Conservation (phyloP, 2,329 filamentous ascomycete genomes). For the Penicillium sp. region DNA sequence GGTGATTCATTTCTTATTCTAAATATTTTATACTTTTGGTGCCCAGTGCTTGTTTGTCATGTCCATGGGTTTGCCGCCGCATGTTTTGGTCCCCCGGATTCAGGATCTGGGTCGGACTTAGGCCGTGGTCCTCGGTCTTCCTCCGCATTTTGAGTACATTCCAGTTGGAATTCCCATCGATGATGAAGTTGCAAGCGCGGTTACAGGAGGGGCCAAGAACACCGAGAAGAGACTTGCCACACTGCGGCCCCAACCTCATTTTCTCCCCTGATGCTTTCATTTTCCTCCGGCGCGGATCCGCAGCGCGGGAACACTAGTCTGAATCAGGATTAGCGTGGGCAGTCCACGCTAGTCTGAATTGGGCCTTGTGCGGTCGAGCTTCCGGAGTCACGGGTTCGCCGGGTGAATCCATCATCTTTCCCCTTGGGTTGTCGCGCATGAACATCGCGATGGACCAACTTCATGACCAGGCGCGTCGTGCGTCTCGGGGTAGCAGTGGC, state of each 20-base stretch:
- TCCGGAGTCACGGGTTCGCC: slow-evolving; percentile 34
- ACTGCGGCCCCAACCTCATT: background rate
- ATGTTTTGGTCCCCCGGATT: slow-evolving; percentile 16
- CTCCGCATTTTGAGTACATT: too few relatives aligned
- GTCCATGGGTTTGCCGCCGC: background rate
- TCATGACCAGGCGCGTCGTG: slow-evolving; percentile 31
- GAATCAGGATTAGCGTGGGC: slow-evolving; percentile 15
- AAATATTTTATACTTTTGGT: background rate
- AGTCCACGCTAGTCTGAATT: slow-evolving; percentile 18
- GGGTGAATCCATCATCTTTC: slow-evolving; percentile 19
- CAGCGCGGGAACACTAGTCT: slow-evolving; percentile 35
- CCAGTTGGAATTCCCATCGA: too few relatives aligned
- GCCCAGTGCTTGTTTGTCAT: too few relatives aligned
- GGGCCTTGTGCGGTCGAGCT: slow-evolving; percentile 33
- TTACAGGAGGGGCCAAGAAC: background rate
- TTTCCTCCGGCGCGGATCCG: slow-evolving; percentile 27
- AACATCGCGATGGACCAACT: slow-evolving; percentile 33
- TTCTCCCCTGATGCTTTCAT: slow-evolving; percentile 5
- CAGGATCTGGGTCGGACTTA: slow-evolving; percentile 20
- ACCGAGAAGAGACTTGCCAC: background rate
- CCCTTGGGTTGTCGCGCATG: slow-evolving; percentile 8
- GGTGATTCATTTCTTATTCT: slow-evolving; percentile 1
- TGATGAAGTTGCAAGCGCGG: too few relatives aligned
- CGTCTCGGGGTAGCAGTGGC: slow-evolving; percentile 34
- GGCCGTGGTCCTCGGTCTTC: slow-evolving; percentile 14